Percentiles rank a stretch among this genome's conserved stretches.
Evolutionary conservation across 345 rosid species (phyloP).

Genomic region (Pistacia integerrima): DNA sequence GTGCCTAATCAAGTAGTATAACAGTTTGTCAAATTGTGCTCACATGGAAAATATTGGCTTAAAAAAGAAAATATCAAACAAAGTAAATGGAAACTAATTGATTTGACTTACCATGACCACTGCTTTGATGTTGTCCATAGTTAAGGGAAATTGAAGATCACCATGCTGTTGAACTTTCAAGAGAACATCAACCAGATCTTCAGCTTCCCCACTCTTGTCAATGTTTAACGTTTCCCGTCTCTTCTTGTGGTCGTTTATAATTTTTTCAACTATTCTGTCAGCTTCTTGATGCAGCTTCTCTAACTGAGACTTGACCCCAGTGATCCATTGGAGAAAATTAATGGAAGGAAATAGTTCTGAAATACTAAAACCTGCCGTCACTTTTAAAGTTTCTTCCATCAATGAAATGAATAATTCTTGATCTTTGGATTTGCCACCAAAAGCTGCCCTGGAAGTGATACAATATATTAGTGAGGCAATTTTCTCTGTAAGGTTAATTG

Average conservation of each 20-base stretch:
- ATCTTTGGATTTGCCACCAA: constrained; percentile 26
- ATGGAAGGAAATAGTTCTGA: constrained; percentile 32
- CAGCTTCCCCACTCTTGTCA: too few relatives aligned
- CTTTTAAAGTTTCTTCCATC: not conserved
- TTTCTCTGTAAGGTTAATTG: constrained; percentile 27
- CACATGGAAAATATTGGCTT: too few relatives aligned
- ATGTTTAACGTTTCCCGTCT: too few relatives aligned
- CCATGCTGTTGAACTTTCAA: too few relatives aligned
- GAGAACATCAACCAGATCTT: too few relatives aligned
- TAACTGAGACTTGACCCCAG: constrained; percentile 9
- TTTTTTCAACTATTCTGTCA: constrained; percentile 19
- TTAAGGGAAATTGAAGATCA: too few relatives aligned
- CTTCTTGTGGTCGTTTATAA: too few relatives aligned
- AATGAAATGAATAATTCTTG: constrained; percentile 23
- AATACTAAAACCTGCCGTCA: constrained; percentile 22
- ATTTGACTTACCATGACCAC: not conserved
- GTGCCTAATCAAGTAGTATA: too few relatives aligned
- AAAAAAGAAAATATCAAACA: too few relatives aligned
- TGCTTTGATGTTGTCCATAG: too few relatives aligned
- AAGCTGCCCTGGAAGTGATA: constrained; percentile 24
- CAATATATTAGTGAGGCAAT: constrained; percentile 13
- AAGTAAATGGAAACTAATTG: too few relatives aligned
- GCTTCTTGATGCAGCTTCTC: constrained; percentile 17
- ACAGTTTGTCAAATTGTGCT: too few relatives aligned
- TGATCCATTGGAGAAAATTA: constrained; percentile 18